Percentiles rank a stretch among this genome's conserved stretches.
These are phyloP conservation scores for Corymbia citriodora DNA, from an alignment of 441 rosid genomes.

Conservation along the genomic window DNA sequence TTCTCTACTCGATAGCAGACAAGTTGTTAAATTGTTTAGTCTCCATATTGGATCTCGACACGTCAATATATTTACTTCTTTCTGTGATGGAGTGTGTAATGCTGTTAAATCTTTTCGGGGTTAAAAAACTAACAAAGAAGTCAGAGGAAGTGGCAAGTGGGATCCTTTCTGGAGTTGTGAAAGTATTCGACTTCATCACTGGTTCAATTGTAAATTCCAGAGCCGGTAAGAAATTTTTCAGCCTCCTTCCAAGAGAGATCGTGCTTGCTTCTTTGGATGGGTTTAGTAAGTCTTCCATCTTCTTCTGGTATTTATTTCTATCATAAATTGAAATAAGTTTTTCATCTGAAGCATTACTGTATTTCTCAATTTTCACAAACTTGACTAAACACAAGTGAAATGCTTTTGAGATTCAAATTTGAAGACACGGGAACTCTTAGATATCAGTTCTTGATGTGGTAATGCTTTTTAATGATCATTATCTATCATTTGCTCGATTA, in stretches of 20 bases:
- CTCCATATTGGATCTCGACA: not conserved
- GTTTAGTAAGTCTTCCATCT: constrained; percentile 51
- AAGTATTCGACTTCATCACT: constrained; percentile 71
- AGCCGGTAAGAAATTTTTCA: constrained; percentile 72
- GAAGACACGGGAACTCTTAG: not conserved
- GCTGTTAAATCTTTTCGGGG: constrained; percentile 36
- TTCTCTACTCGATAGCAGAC: not conserved
- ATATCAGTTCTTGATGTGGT: not conserved
- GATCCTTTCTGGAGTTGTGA: constrained; percentile 77
- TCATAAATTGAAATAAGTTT: not conserved
- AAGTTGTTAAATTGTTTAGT: not conserved
- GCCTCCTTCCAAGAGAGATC: constrained; percentile 81
- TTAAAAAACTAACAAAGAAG: constrained; percentile 72
- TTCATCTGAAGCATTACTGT: not conserved
- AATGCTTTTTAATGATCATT: not conserved
- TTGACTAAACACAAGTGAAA: not conserved
- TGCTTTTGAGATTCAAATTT: not conserved
- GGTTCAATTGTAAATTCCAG: constrained; percentile 70
- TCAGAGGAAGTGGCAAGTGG: constrained; percentile 72
- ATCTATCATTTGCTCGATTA: not conserved
- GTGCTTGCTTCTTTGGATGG: constrained; percentile 92
- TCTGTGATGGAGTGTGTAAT: not conserved
- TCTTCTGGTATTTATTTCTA: not conserved
- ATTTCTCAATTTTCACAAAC: not conserved
- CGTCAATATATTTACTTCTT: not conserved